Percentiles rank a stretch among this genome's conserved stretches.
Evolutionary conservation across 257 asterid genomes (phyloP).

Genomic region (Nicotiana noctiflora): DNA sequence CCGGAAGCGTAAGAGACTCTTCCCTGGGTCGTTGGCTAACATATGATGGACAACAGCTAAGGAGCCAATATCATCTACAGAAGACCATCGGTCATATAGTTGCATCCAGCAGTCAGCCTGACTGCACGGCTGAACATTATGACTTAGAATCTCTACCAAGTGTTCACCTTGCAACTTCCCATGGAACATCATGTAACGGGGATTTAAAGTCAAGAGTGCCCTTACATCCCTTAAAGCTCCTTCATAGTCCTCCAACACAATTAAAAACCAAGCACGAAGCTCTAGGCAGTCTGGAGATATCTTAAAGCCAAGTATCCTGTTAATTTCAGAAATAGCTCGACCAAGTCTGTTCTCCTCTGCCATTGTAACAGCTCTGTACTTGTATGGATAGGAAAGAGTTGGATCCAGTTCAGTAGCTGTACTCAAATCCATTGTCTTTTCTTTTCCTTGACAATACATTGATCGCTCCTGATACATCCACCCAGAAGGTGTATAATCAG

Average conservation of each 20-base stretch:
- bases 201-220: conserved; percentile 83
- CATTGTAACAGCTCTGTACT: conserved; percentile 57
- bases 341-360: conserved; percentile 53
- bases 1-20: conserved; percentile 76
- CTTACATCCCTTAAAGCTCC: conserved; percentile 75
- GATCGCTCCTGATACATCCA: conserved; percentile 99
- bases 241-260: conserved; percentile 60
- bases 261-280: conserved; percentile 90
- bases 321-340: conserved; percentile 67
- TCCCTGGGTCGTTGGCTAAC: conserved; percentile 82
- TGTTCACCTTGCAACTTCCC: conserved; percentile 65
- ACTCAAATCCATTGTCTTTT: conserved; percentile 62
- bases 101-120: conserved; percentile 99
- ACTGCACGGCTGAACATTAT: conserved; percentile 56
- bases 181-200: conserved; percentile 77
- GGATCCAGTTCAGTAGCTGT: conserved; percentile 87
- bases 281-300: conserved; percentile 92
- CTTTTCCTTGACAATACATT: conserved; percentile 63
- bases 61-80: conserved; percentile 93
- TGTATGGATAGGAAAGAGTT: conserved; percentile 81
- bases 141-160: conserved; percentile 59
- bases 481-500: conserved; percentile 60
- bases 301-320: conserved; percentile 67
- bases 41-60: conserved; percentile 92
- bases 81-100: conserved; percentile 85